A percentile compares a stretch with the other conserved stretches of the same genome.
phyloP scores from a whole-genome alignment of 2,329 filamentous ascomycete species.

The Calycina herbarum region DNA sequence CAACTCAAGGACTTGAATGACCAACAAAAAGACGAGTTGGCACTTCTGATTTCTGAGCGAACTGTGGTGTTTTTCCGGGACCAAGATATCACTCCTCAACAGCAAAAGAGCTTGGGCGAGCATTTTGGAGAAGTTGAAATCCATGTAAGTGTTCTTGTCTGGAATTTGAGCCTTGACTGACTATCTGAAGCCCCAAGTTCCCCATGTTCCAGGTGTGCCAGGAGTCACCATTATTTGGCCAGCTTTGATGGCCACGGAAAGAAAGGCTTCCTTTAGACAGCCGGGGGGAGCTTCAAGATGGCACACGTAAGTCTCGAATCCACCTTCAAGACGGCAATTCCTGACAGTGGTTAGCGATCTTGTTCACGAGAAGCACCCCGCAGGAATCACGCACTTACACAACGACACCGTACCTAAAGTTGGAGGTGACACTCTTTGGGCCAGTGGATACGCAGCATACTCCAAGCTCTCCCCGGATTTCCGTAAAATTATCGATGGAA shows the following conservation, averaged over 20 bases:
- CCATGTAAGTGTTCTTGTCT: constrained; percentile 51
- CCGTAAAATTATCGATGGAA: constrained; percentile 69
- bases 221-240: constrained; percentile 72
- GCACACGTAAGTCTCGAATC: constrained; percentile 50
- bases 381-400: constrained; percentile 69
- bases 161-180: constrained; percentile 10
- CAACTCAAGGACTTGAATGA: constrained; percentile 43
- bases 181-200: constrained; percentile 61
- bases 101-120: constrained; percentile 63
- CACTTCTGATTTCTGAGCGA: constrained; percentile 44
- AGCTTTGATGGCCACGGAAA: constrained; percentile 62
- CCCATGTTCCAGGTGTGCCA: constrained; percentile 66
- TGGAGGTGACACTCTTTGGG: constrained; percentile 74
- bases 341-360: constrained; percentile 48
- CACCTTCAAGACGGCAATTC: constrained; percentile 2
- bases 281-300: constrained; percentile 68
- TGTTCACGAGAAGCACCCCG: constrained; percentile 69
- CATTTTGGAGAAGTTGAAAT: constrained; percentile 66
- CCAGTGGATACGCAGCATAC: constrained; percentile 69
- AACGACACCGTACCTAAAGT: constrained; percentile 60
- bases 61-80: constrained; percentile 49
- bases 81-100: constrained; percentile 55
- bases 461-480: constrained; percentile 72
- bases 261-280: constrained; percentile 60
- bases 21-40: constrained; percentile 45